A percentile compares a stretch with the other conserved stretches of the same genome.
These are phyloP conservation scores for Alternaria triticimaculans DNA, from an alignment of 2,329 filamentous ascomycete genomes.

Conservation along the genomic window DNA sequence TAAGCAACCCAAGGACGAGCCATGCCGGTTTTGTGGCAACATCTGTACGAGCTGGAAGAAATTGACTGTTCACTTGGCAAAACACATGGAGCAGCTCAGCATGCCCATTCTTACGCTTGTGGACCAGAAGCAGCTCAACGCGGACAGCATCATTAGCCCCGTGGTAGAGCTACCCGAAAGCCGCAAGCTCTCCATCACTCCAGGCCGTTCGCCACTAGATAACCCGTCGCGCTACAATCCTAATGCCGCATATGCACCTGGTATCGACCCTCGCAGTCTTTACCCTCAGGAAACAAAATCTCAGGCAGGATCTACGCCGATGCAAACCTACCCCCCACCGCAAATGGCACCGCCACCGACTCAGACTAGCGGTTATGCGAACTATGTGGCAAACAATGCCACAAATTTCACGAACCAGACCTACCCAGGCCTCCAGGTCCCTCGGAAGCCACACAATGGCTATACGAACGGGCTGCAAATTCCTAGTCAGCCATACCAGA, in stretches of 20 bases:
- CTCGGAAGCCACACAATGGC: slow-evolving; percentile 35
- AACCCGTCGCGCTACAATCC: slow-evolving; percentile 42
- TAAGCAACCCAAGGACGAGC: slow-evolving; percentile 73
- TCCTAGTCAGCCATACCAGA: slow-evolving; percentile 35
- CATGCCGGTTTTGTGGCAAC: slow-evolving; percentile 87
- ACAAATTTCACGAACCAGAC: slow-evolving; percentile 37
- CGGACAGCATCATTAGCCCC: slow-evolving; percentile 48
- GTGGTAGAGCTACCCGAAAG: slow-evolving; percentile 46
- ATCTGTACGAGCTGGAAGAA: slow-evolving; percentile 88
- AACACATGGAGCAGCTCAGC: slow-evolving; percentile 92
- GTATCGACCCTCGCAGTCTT: slow-evolving; percentile 39
- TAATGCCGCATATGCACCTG: slow-evolving; percentile 39
- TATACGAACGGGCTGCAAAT: slow-evolving; percentile 41
- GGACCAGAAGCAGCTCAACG: slow-evolving; percentile 48
- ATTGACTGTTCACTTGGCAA: slow-evolving; percentile 88
- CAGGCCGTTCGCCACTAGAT: slow-evolving; percentile 38
- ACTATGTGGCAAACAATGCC: slow-evolving; percentile 25
- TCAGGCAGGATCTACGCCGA: slow-evolving; percentile 31
- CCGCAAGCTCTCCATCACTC: slow-evolving; percentile 40
- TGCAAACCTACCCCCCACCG: slow-evolving; percentile 50
- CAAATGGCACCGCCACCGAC: slow-evolving; percentile 36
- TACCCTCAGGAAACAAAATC: slow-evolving; percentile 30
- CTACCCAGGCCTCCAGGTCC: slow-evolving; percentile 44
- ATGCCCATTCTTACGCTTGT: slow-evolving; percentile 71
- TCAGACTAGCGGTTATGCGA: slow-evolving; percentile 30